Evolutionary conservation across 1,284 basidiomycete species (phyloP), one percentile per base, ranked within the genome.

Genomic region (Puccinia polysora): DNA sequence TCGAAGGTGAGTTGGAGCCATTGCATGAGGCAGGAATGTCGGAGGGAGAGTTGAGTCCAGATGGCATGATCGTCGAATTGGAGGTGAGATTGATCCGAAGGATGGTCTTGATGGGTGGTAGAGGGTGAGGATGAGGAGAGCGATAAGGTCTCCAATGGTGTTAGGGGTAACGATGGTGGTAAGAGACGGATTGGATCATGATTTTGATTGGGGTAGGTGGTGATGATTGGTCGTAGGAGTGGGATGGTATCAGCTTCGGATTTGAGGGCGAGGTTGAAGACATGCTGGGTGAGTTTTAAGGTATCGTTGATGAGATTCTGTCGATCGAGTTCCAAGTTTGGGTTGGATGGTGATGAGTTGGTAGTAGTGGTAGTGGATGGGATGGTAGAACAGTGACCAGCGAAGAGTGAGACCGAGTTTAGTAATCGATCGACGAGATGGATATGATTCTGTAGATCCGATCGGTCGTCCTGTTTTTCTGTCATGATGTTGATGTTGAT

Each of bases 201-300:
- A 6, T 56, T 56, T 4, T n/a, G n/a, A n/a, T n/a, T n/a, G n/a
- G n/a, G n/a, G n/a, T n/a, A n/a, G n/a, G 25, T 28, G 25, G 10
- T 47, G 23, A 7, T 1, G 8, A 59, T n/a, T 15, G 56, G 25
- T 47, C n/a, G 40, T 30, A 62, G 23, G 1, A 18, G 25, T 47
- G 43, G 59, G 0, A 59, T 38, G 47, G 38, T 36, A 1, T 62
- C 38, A 30, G 40, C 8, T 28, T 62, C 40, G 5, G 28, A 18
- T 40, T 62, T 47, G 43, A 62, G 59, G 25, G 43, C 23, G 0
- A 38, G 43, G 56, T 59, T 59, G 56, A 59, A 59, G 56, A 59
- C 43, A 20, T 59, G 2, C 32, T n/a, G 8, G 2, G 56, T 12
- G 12, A 59, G 36, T 62, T 62, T 12, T 8, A 62, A 28, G 2